Conservation (phyloP, 2,329 filamentous ascomycete species). For the Didymosphaeria variabile region DNA sequence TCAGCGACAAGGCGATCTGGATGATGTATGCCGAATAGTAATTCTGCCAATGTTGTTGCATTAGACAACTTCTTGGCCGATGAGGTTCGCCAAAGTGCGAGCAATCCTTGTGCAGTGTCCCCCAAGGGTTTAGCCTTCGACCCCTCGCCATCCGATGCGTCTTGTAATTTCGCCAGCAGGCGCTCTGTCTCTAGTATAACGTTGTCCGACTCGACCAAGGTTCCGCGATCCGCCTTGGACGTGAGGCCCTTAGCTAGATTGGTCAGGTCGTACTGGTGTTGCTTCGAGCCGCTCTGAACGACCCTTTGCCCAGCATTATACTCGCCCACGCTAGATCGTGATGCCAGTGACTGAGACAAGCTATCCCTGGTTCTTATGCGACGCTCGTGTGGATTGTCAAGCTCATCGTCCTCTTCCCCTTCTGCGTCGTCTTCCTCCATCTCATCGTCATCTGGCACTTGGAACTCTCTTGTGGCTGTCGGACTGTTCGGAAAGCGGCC, state of each 20-base stretch:
- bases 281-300: constrained; percentile 41
- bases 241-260: constrained; percentile 76
- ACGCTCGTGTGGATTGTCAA: constrained; percentile 45
- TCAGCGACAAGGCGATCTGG: constrained; percentile 48
- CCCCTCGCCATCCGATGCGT: constrained; percentile 43
- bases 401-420: constrained; percentile 50
- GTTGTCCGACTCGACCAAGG: constrained; percentile 73
- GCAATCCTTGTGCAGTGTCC: constrained; percentile 40
- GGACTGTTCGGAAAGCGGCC: constrained; percentile 49
- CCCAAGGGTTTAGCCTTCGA: constrained; percentile 40
- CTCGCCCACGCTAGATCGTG: constrained; percentile 48
- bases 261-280: constrained; percentile 70
- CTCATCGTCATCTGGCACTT: constrained; percentile 50
- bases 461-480: constrained; percentile 39
- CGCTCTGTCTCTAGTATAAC: constrained; percentile 80
- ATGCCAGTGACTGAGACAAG: constrained; percentile 44
- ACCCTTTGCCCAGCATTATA: constrained; percentile 30
- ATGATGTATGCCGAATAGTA: constrained; percentile 81
- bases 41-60: constrained; percentile 78
- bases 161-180: constrained; percentile 60
- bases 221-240: constrained; percentile 64
- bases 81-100: constrained; percentile 63
- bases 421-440: constrained; percentile 36
- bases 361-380: constrained; percentile 32
- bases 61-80: constrained; percentile 71